Conservation (phyloP, 192 early-diverging fungal genomes). For the Podila horticola region DNA sequence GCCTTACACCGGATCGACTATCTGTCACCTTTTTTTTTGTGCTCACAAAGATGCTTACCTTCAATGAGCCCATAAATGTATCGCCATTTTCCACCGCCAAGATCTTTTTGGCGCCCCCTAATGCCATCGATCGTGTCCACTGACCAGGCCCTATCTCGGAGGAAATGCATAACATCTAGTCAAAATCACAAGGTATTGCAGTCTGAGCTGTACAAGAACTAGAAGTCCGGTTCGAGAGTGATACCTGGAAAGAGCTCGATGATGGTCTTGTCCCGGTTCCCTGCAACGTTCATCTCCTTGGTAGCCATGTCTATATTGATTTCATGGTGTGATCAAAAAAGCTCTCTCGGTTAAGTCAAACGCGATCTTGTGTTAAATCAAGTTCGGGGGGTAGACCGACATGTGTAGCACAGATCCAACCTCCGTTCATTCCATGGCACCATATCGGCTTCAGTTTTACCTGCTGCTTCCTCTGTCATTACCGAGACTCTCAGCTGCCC, state of each 20-base stretch:
- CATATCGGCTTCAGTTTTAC: neutral
- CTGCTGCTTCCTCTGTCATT: constrained; percentile 29
- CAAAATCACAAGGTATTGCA: neutral
- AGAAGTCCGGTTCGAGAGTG: neutral
- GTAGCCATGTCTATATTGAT: constrained; percentile 25
- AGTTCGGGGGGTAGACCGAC: no score
- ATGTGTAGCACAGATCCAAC: no score
- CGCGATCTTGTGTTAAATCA: no score
- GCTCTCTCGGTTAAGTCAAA: no score
- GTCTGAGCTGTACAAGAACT: neutral
- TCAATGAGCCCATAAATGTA: constrained; percentile 11
- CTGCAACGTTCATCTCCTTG: constrained; percentile 15
- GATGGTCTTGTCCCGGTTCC: constrained; percentile 15
- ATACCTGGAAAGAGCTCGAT: constrained; percentile 40
- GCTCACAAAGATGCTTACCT: neutral
- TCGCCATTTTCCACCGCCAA: constrained; percentile 28
- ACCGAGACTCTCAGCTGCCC: constrained; percentile 29
- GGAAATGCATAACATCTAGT: neutral
- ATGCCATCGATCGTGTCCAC: constrained; percentile 36
- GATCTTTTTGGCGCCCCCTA: constrained; percentile 41
- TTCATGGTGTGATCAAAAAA: neutral
- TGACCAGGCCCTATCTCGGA: constrained; percentile 34
- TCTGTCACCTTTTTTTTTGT: neutral
- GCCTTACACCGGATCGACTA: neutral
- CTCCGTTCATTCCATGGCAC: no score